Evolutionary conservation across 176 grass and related monocot species (phyloP).

Genomic region (Aegilops sharonensis): DNA sequence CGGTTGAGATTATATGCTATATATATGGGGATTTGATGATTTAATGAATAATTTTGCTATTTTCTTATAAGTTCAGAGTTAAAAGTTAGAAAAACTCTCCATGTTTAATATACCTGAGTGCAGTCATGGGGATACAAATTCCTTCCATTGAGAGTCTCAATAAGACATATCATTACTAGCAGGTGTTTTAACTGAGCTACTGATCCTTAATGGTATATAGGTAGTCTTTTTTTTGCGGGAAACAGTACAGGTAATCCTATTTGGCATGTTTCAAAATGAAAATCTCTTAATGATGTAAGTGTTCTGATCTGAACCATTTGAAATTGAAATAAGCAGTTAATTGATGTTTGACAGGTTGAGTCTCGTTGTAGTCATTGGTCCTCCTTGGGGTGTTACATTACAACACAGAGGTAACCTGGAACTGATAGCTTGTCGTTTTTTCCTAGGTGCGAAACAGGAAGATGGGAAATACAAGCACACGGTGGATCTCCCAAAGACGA

Average conservation of each 20-base stretch:
- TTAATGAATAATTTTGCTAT: neutral
- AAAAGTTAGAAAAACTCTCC: neutral
- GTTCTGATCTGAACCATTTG: neutral
- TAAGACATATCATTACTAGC: neutral
- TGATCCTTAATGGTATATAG: neutral
- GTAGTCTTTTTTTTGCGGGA: neutral
- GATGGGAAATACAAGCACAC: conserved; percentile 95
- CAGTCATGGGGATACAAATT: neutral
- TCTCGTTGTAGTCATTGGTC: neutral
- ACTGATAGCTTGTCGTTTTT: conserved; percentile 7
- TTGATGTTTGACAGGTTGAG: neutral
- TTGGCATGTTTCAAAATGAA: neutral
- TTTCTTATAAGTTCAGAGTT: neutral
- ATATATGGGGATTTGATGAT: neutral
- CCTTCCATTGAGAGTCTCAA: neutral
- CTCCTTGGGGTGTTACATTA: neutral
- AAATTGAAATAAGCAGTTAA: neutral
- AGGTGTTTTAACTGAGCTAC: neutral
- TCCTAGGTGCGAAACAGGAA: conserved; percentile 67
- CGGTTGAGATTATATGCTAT: neutral
- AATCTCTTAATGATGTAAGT: neutral
- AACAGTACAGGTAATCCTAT: neutral
- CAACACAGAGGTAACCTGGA: neutral
- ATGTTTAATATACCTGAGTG: neutral
- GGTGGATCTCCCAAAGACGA: conserved; percentile 87